These are phyloP conservation scores for Pelargonium fulgidum DNA, from an alignment of 441 rosid genomes.

Conservation along the genomic window DNA sequence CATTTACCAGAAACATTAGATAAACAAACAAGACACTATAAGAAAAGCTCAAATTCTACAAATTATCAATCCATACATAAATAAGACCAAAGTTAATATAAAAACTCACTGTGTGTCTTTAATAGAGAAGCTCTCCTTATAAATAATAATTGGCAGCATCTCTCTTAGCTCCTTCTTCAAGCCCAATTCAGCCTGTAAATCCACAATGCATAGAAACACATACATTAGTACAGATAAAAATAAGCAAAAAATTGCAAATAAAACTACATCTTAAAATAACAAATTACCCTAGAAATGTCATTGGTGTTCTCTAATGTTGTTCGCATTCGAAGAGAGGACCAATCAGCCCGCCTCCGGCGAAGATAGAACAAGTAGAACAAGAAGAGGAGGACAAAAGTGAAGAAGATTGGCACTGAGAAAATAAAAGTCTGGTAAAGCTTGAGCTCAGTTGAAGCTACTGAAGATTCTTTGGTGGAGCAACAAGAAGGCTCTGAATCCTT, in stretches of 20 bases:
- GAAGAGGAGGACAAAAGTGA: slow-evolving; percentile 36
- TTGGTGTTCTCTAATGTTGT: slow-evolving; percentile 22
- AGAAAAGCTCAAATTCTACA: too few species aligned
- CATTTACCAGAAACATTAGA: not conserved
- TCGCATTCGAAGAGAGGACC: slow-evolving; percentile 60
- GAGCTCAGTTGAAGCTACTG: slow-evolving; percentile 41
- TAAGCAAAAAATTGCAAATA: too few species aligned
- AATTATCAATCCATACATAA: not conserved
- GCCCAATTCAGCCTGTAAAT: slow-evolving; percentile 55
- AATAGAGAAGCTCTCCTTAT: slow-evolving; percentile 70
- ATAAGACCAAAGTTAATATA: not conserved
- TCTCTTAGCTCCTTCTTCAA: slow-evolving; percentile 79
- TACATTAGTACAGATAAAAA: too few species aligned
- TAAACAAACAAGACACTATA: not conserved
- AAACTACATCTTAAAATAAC: too few species aligned
- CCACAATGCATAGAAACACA: slow-evolving; percentile 14
- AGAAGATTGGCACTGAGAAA: slow-evolving; percentile 55
- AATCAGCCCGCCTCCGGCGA: slow-evolving; percentile 60
- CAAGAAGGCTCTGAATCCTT: slow-evolving; percentile 21
- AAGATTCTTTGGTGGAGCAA: slow-evolving; percentile 1
- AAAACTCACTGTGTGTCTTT: slow-evolving; percentile 61
- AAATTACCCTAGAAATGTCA: slow-evolving; percentile 32
- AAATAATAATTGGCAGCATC: slow-evolving; percentile 77
- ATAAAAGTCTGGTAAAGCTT: slow-evolving; percentile 73
- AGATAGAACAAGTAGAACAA: slow-evolving; percentile 71